phyloP scores from a whole-genome alignment of 2,329 filamentous ascomycete species.

The Ophioceras dolichostomum region DNA sequence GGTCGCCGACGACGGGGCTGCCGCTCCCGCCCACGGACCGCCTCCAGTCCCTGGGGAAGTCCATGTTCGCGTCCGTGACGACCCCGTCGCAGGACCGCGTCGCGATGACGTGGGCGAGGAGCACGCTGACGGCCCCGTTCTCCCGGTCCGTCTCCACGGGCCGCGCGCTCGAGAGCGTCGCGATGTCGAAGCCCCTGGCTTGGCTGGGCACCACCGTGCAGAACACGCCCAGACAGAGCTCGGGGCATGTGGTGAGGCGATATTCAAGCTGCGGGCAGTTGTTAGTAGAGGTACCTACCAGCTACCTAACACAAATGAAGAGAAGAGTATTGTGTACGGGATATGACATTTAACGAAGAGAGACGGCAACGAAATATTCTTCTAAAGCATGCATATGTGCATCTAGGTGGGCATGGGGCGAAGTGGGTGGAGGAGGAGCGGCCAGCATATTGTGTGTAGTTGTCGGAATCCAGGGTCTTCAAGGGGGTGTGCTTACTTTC shows the following conservation, averaged over 20 bases:
- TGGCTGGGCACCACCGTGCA: conserved; percentile 44
- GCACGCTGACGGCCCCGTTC: conserved; percentile 42
- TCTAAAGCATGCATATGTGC: too few species aligned
- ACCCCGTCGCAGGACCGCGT: conserved; percentile 52
- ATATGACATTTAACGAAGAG: not conserved
- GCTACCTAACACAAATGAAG: not conserved
- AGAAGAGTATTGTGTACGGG: not conserved
- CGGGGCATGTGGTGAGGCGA: conserved; percentile 60
- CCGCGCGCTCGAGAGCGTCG: conserved; percentile 40
- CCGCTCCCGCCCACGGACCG: conserved; percentile 28
- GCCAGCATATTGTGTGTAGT: not conserved
- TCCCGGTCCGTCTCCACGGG: conserved; percentile 47
- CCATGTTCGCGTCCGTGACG: conserved; percentile 70
- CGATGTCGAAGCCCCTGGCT: conserved; percentile 31
- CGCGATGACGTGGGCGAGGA: conserved; percentile 68
- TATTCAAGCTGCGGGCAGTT: conserved; percentile 51
- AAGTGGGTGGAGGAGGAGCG: not conserved
- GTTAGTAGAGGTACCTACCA: not conserved
- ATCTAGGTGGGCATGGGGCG: not conserved
- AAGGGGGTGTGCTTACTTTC: conserved; percentile 28
- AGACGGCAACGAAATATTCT: not conserved
- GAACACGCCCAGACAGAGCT: conserved; percentile 72
- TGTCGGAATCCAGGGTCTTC: not conserved
- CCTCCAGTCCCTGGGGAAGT: conserved; percentile 55
- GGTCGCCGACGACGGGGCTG: conserved; percentile 47